A percentile compares a stretch with the other conserved stretches of the same genome.
Conservation (phyloP, 176 grass and related monocot genomes). For the Triticum timopheevii region DNA sequence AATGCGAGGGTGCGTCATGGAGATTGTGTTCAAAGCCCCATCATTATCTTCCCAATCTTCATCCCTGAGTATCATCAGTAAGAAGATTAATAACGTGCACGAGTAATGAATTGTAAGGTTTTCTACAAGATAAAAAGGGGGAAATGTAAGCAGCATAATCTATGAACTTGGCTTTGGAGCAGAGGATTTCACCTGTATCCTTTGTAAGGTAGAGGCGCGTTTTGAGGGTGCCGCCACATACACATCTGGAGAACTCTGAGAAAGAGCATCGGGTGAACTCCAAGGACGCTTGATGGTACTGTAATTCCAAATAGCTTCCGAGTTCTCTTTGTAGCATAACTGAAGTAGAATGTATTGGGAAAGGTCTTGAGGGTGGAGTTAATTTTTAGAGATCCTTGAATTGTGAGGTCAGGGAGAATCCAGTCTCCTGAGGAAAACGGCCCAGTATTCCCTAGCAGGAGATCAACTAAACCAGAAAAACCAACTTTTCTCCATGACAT, state of each 20-base stretch:
- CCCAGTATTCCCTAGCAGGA: slow-evolving; percentile 68
- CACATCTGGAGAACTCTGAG: slow-evolving; percentile 97
- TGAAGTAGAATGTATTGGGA: slow-evolving; percentile 95
- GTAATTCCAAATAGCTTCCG: slow-evolving; percentile 76
- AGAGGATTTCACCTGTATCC: slow-evolving; percentile 72
- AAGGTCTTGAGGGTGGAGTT: slow-evolving; percentile 72
- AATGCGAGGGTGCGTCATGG: slow-evolving; percentile 84
- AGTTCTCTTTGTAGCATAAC: slow-evolving; percentile 96
- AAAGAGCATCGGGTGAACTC: slow-evolving; percentile 94
- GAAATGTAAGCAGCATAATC: not conserved
- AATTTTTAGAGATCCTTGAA: slow-evolving; percentile 75
- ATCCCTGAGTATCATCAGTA: slow-evolving; percentile 53
- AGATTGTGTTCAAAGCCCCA: slow-evolving; percentile 92
- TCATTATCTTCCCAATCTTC: slow-evolving; percentile 99
- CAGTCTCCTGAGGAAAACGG: slow-evolving; percentile 89
- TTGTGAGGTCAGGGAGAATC: slow-evolving; percentile 95
- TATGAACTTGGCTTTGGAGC: not conserved
- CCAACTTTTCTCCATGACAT: slow-evolving; percentile 84
- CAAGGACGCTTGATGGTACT: slow-evolving; percentile 80
- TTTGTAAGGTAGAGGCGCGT: slow-evolving; percentile 76
- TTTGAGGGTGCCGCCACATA: slow-evolving; percentile 71
- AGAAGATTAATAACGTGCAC: not conserved
- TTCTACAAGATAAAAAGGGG: not conserved
- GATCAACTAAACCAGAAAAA: slow-evolving; percentile 67
- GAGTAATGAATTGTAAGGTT: not conserved